phyloP scores from a whole-genome alignment of 768 basidiomycete species.

The Lepiota brunneoincarnata region DNA sequence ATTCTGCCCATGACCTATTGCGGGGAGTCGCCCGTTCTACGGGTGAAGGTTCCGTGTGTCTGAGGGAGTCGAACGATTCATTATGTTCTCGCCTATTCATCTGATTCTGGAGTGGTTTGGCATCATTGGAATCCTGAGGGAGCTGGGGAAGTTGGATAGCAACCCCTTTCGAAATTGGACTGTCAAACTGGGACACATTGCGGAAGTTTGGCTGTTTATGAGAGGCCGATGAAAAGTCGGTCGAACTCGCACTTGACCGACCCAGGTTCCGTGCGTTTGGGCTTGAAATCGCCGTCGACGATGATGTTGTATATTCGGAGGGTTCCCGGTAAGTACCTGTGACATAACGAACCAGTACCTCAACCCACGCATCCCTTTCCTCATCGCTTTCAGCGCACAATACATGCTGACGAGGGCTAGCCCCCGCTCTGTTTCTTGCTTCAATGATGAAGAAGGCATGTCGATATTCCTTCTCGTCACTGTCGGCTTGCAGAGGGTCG shows the following conservation, averaged over 20 bases:
- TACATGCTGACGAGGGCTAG: constrained; percentile 81
- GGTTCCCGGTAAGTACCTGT: constrained; percentile 76
- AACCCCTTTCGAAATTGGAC: constrained; percentile 39
- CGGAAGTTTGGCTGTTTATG: constrained; percentile 36
- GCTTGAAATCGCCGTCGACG: constrained; percentile 22
- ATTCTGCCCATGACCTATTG: neutral
- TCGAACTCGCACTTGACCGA: constrained; percentile 53
- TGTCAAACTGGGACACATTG: constrained; percentile 56
- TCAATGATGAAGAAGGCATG: constrained; percentile 98
- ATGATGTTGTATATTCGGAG: constrained; percentile 26
- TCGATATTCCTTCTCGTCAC: constrained; percentile 91
- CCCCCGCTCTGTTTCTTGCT: constrained; percentile 68
- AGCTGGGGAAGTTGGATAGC: constrained; percentile 58
- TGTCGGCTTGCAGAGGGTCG: constrained; percentile 45
- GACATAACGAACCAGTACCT: constrained; percentile 86
- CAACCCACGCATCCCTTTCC: constrained; percentile 94
- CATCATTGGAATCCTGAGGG: constrained; percentile 49
- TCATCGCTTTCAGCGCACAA: constrained; percentile 94
- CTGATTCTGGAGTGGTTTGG: constrained; percentile 56
- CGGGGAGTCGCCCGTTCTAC: constrained; percentile 35
- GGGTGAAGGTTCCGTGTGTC: constrained; percentile 47
- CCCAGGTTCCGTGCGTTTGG: constrained; percentile 34
- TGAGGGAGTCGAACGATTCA: constrained; percentile 52
- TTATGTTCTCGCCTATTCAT: constrained; percentile 32
- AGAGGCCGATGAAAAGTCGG: constrained; percentile 29